Percentiles rank a stretch among this genome's conserved stretches.
Conservation (phyloP, 768 basidiomycete species). For the Mycena galericulata region DNA sequence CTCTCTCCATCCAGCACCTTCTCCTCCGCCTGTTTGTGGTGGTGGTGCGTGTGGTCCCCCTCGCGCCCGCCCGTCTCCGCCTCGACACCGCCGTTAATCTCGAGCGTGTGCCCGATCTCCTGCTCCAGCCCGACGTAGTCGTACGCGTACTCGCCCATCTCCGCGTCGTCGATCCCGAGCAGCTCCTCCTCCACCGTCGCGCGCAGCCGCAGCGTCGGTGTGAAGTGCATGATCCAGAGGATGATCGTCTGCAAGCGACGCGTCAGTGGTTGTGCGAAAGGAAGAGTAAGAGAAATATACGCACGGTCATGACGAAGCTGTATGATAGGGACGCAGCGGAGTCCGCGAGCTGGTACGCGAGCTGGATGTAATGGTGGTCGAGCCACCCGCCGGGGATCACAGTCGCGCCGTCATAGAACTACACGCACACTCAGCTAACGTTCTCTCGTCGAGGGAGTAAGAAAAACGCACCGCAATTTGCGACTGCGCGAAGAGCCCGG, state of each 20-base stretch:
- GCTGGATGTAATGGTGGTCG: conserved; percentile 83
- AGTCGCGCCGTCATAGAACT: conserved; percentile 75
- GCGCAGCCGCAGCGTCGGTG: conserved; percentile 84
- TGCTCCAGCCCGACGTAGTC: conserved; percentile 86
- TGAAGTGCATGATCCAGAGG: conserved; percentile 89
- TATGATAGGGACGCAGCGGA: conserved; percentile 74
- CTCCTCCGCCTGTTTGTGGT: conserved; percentile 3
- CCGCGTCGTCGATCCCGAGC: conserved; percentile 89
- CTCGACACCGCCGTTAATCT: conserved; percentile 33
- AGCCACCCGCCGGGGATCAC: conserved; percentile 87
- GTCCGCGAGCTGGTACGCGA: conserved; percentile 88
- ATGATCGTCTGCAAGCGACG: conserved; percentile 74
- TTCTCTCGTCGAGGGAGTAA: too few species aligned
- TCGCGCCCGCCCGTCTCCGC: conserved; percentile 31
- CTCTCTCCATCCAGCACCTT: conserved; percentile 26
- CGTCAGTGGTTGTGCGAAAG: not conserved
- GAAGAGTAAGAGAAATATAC: conserved; percentile 37
- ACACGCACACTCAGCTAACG: not conserved
- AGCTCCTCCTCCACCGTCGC: conserved; percentile 73
- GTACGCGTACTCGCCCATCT: conserved; percentile 92
- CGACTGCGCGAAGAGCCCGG: conserved; percentile 88
- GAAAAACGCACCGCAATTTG: conserved; percentile 66
- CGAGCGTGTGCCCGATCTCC: conserved; percentile 57
- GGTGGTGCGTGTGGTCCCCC: conserved; percentile 29
- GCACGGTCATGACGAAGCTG: conserved; percentile 81